Conservation (phyloP, 202 grass and related monocot species). For the Setaria italica region DNA sequence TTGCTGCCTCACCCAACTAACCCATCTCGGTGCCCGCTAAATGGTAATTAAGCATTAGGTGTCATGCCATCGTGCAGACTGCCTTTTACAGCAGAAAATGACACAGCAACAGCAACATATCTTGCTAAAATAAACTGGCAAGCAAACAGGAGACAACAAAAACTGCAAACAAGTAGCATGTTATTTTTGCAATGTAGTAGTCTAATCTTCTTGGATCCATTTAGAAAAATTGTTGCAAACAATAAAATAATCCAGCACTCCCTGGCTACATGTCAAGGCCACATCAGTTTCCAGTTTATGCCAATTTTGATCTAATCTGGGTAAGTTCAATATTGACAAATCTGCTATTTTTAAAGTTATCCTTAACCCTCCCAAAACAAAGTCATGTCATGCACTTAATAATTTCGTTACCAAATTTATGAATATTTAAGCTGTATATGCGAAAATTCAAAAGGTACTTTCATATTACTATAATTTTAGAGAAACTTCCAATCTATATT, state of each 20-base stretch:
- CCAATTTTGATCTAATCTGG: neutral
- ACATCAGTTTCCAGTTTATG: slow-evolving; percentile 15
- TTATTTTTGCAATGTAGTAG: neutral
- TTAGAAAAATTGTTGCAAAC: neutral
- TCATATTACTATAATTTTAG: neutral
- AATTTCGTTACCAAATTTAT: neutral
- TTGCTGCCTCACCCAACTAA: neutral
- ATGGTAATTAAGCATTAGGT: neutral
- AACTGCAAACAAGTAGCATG: neutral
- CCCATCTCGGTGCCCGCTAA: neutral
- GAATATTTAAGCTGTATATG: neutral
- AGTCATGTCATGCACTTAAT: neutral
- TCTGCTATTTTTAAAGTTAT: neutral
- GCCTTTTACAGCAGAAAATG: neutral
- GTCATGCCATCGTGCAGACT: neutral
- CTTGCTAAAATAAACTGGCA: neutral
- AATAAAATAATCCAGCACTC: neutral
- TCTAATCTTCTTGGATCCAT: neutral
- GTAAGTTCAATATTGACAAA: neutral
- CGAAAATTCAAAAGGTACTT: neutral
- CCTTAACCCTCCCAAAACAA: neutral
- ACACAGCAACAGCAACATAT: neutral
- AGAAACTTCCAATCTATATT: neutral
- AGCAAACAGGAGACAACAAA: neutral
- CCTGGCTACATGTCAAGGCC: neutral